A percentile compares a stretch with the other conserved stretches of the same genome.
phyloP scores from a whole-genome alignment of 352 stramenopile species.

The Peronospora farinosa region DNA sequence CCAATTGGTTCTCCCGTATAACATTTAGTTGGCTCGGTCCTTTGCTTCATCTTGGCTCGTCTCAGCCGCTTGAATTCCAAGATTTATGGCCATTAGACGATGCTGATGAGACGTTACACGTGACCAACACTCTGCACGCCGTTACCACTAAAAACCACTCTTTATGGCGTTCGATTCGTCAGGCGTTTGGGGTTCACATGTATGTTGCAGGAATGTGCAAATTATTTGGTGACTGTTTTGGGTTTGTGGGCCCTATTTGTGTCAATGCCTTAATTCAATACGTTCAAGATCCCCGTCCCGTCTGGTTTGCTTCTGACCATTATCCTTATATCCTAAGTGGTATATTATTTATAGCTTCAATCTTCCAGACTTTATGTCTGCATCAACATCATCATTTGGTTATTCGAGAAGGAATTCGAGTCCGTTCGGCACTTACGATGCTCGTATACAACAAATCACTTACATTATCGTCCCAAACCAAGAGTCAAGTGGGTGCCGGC shows the following conservation, averaged over 20 bases:
- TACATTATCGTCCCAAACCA: conserved; percentile 48
- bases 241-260: conserved; percentile 80
- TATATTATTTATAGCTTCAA: conserved; percentile 39
- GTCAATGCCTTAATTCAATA: conserved; percentile 54
- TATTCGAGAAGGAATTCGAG: conserved; percentile 57
- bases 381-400: conserved; percentile 63
- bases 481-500: conserved; percentile 51
- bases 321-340: conserved; percentile 55
- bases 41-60: conserved; percentile 32
- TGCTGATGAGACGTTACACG: conserved; percentile 27
- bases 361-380: conserved; percentile 50
- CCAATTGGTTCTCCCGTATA: conserved; percentile 21
- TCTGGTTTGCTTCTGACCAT: conserved; percentile 37
- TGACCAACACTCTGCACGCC: conserved; percentile 28
- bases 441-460: conserved; percentile 59
- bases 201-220: conserved; percentile 87
- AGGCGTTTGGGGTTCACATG: conserved; percentile 88
- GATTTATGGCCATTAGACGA: conserved; percentile 40
- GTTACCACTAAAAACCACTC: conserved; percentile 14
- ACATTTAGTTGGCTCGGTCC: conserved; percentile 40
- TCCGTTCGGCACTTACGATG: conserved; percentile 58
- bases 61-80: conserved; percentile 28
- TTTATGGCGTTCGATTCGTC: conserved; percentile 42
- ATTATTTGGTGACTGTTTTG: conserved; percentile 84
- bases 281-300: conserved; percentile 43